phyloP scores from a whole-genome alignment of 352 stramenopile genomes.

The Aphanomyces stellatus region DNA sequence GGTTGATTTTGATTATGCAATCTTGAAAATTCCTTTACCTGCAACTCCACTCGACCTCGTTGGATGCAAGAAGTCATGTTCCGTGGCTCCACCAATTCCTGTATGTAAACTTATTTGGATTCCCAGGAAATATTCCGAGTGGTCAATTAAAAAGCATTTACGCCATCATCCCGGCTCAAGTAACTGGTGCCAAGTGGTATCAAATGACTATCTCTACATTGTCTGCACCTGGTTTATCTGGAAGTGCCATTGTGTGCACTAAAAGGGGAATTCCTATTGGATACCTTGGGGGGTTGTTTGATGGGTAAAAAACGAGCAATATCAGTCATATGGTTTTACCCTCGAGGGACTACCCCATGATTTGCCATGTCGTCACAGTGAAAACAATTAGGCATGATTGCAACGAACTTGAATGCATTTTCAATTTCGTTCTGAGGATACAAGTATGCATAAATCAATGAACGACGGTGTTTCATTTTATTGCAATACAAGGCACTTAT shows the following conservation, averaged over 20 bases:
- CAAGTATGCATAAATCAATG: too few relatives aligned
- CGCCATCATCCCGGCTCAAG: conserved; percentile 28
- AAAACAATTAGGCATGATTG: too few relatives aligned
- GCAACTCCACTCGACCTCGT: conserved; percentile 4
- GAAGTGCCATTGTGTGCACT: conserved; percentile 25
- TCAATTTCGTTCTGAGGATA: too few relatives aligned
- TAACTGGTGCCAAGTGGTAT: conserved; percentile 24
- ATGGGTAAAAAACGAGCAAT: conserved; percentile 33
- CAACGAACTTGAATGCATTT: too few relatives aligned
- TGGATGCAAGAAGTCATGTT: conserved; percentile 17
- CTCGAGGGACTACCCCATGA: conserved; percentile 26
- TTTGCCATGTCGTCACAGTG: conserved; percentile 19
- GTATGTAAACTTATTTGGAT: conserved; percentile 28
- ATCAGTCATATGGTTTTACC: conserved; percentile 29
- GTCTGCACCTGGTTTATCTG: conserved; percentile 23
- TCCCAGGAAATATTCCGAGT: conserved; percentile 22
- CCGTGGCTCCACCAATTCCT: conserved; percentile 19
- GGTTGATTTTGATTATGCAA: conserved; percentile 25
- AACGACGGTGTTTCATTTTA: too few relatives aligned
- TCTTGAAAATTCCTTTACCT: conserved; percentile 28
- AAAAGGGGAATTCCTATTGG: conserved; percentile 27
- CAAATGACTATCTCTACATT: conserved; percentile 29
- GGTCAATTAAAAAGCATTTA: conserved; percentile 20
- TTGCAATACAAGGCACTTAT: too few relatives aligned
- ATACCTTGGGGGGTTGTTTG: conserved; percentile 29